Evolutionary conservation across 2,329 filamentous ascomycete species (phyloP), one percentile per base, ranked within the genome.

Genomic region (Zasmidium angulare): DNA sequence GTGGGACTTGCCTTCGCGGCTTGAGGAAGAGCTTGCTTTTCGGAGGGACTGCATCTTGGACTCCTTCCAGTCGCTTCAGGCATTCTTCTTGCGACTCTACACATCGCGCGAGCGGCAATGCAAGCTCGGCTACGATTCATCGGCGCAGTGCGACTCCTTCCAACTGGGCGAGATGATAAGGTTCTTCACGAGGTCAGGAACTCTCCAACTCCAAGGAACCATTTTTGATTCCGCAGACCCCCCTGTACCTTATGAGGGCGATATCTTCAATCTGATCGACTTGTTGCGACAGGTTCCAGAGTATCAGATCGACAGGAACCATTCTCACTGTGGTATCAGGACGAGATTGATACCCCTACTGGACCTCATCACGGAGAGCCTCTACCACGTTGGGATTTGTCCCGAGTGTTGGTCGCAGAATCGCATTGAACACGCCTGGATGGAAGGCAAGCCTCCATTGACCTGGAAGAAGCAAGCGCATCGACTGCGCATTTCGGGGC

Each of bases 81-180:
- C 79, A 0, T 85, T 91, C 71, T 91, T 91, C 58, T 76, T 92
- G 2, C 71, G 73, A 6, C 76, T 89, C 0, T 92, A 91, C 72
- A 84, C 84, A 1, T 89, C 88, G 10, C 84, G 86, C n/a, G 81
- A 80, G 24, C 74, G 79, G 23, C 89, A 91, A 71, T 92, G 89
- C 73, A 86, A 85, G 67, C 81, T 91, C 0, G 89, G 89, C 54
- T 92, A 92, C 73, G 88, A 90, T 68, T 86, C 85, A 1, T 89
- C 86, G 62, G 75, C 82, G 1, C 85, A 88, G 46, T 92, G 89
- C 72, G 89, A 93, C 75, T 87, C 86, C 1, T 93, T 89, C 69
- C 89, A 93, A 74, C 82, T 93, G 0, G 89, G 89, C 21, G 88
- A 92, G 74, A 90, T 90, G 81, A 75, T 91, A 63, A 86, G 86